These are phyloP conservation scores for Scheffersomyces titani DNA, from an alignment of 1,139 yeast genomes.

Conservation along the genomic window DNA sequence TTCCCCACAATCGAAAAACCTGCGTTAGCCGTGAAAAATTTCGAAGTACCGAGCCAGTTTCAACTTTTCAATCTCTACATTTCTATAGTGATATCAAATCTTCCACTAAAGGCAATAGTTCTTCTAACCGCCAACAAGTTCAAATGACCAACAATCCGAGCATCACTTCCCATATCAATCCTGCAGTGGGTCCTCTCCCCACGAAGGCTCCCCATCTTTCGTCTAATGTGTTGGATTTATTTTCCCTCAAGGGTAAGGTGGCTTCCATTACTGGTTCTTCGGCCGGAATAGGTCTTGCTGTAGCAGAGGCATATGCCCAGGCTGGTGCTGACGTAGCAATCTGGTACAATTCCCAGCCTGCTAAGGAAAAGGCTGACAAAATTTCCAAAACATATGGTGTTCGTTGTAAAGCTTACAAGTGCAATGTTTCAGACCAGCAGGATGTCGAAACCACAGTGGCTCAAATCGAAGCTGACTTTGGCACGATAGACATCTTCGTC, in stretches of 20 bases:
- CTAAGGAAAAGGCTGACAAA: slow-evolving; percentile 58
- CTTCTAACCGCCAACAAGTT: background rate
- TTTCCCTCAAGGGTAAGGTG: slow-evolving; percentile 77
- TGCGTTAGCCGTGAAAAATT: background rate
- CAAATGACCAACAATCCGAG: background rate
- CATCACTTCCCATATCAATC: slow-evolving; percentile 10
- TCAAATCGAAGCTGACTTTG: slow-evolving; percentile 68
- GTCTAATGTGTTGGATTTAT: slow-evolving; percentile 45
- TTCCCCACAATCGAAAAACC: background rate
- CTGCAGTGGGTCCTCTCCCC: slow-evolving; percentile 20
- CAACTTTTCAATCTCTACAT: background rate
- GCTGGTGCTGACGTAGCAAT: slow-evolving; percentile 90
- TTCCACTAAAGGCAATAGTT: background rate
- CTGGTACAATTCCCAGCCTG: slow-evolving; percentile 73
- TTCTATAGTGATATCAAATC: background rate
- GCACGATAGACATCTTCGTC: slow-evolving; percentile 77
- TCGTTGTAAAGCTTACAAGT: slow-evolving; percentile 68
- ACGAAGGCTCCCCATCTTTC: slow-evolving; percentile 23
- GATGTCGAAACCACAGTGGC: slow-evolving; percentile 58
- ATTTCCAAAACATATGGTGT: slow-evolving; percentile 66
- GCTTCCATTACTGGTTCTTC: slow-evolving; percentile 91
- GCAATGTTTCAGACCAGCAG: slow-evolving; percentile 61
- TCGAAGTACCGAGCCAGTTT: background rate
- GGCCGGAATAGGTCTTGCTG: slow-evolving; percentile 81
- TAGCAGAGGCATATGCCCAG: slow-evolving; percentile 84